phyloP scores from a whole-genome alignment of 1,139 yeast species.

The Geotrichum carabidarum region DNA sequence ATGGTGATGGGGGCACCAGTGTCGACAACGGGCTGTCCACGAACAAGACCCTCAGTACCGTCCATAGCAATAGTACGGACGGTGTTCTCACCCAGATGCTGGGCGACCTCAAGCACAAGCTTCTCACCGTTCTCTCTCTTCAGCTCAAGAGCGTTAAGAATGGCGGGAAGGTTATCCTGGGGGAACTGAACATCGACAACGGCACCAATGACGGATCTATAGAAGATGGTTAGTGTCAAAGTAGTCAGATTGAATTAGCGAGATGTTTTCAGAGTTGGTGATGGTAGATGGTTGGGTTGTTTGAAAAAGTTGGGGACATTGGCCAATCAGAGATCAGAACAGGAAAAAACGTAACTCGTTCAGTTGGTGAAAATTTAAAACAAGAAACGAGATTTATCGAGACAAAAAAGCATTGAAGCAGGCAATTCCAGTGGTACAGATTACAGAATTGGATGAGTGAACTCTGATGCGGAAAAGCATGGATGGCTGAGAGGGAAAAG shows the following conservation, averaged over 20 bases:
- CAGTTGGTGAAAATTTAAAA: too few species aligned
- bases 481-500: too few species aligned
- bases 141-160: slow-evolving; percentile 92
- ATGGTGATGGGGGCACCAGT: slow-evolving; percentile 98
- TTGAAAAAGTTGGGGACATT: slow-evolving; percentile 2
- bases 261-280: slow-evolving; percentile 10
- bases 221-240: slow-evolving; percentile 32
- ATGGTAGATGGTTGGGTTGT: not conserved
- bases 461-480: too few species aligned
- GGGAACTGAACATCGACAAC: slow-evolving; percentile 99
- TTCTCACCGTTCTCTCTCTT: slow-evolving; percentile 57
- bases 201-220: slow-evolving; percentile 98
- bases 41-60: slow-evolving; percentile 99
- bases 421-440: not conserved
- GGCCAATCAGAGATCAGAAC: slow-evolving; percentile 16
- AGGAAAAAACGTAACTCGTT: too few species aligned
- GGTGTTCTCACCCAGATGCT: slow-evolving; percentile 99
- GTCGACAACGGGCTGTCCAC: slow-evolving; percentile 89
- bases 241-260: slow-evolving; percentile 22
- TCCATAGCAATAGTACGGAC: slow-evolving; percentile 99
- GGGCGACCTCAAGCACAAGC: slow-evolving; percentile 96
- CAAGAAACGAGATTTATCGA: too few species aligned
- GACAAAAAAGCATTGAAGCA: too few species aligned
- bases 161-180: slow-evolving; percentile 94
- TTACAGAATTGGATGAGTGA: too few species aligned